phyloP scores from a whole-genome alignment of 495 filamentous ascomycete species.

The Amorphotheca resinae region DNA sequence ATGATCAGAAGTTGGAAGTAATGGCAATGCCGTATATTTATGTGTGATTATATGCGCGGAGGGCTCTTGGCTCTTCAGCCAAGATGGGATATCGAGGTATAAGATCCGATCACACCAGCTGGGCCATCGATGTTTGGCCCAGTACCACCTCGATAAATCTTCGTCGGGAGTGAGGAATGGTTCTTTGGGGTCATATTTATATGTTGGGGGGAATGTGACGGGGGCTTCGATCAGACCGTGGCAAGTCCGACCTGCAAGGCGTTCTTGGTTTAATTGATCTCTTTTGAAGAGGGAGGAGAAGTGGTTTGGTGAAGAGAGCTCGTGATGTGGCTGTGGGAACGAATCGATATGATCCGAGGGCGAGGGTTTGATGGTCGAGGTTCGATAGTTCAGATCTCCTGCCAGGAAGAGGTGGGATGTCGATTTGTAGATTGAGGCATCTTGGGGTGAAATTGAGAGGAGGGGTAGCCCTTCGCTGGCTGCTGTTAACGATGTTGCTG shows the following conservation, averaged over 20 bases:
- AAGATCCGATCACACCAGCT: conserved; percentile 92
- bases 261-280: conserved; percentile 71
- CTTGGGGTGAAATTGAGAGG: conserved; percentile 14
- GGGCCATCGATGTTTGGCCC: conserved; percentile 72
- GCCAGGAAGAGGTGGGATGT: conserved; percentile 69
- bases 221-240: conserved; percentile 65
- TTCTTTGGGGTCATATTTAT: conserved; percentile 53
- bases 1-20: conserved; percentile 73
- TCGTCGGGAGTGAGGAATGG: conserved; percentile 30
- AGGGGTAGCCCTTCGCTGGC: conserved; percentile 10
- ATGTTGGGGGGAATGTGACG: conserved; percentile 79
- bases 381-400: conserved; percentile 93
- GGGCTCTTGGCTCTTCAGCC: conserved; percentile 24
- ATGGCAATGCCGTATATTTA: conserved; percentile 60
- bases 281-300: conserved; percentile 48
- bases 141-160: conserved; percentile 46
- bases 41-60: conserved; percentile 32
- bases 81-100: conserved; percentile 51
- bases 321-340: conserved; percentile 40
- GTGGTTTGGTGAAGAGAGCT: conserved; percentile 35
- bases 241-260: conserved; percentile 46
- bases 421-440: conserved; percentile 51
- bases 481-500: conserved; percentile 10
- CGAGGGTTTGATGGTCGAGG: conserved; percentile 45
- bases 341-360: conserved; percentile 40